Evolutionary conservation across 805 yeast genomes (phyloP), one percentile per base, ranked within the genome.

Genomic region (Candida quercuum): DNA sequence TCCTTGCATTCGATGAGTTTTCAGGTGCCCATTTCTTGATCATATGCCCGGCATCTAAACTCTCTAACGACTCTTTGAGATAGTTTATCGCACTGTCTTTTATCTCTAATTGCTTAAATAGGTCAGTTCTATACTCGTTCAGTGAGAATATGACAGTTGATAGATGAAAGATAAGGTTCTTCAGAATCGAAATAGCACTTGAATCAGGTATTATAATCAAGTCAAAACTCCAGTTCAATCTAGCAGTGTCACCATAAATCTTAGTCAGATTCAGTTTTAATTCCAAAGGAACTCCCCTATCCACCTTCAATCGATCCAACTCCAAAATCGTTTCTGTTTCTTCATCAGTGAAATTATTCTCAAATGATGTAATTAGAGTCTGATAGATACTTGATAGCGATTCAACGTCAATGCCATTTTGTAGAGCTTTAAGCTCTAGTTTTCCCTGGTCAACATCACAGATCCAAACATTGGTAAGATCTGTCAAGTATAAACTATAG

Each of bases 41-140:
- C 1, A 51, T 36, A 20, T 42, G 48, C 13, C 51, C 55, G 2
- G 42, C 45, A 32, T 47, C 42, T 29, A 48, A 17, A 6, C 54
- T 57, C 6, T 47, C 49, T 15, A 62, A 33, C 12, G 49, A 52
- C 18, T 61, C 64, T 19, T 35, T 38, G 2, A 64, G 33, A 34
- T 50, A 60, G 5, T 56, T 43, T 3, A 64, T 51, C 1, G 60
- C 56, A 18, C 48, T 42, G 37, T 64, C 70, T 33, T 62, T 64
- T 5, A 41, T 38, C 4, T 48, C 44, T 15, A 61, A 36, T 13
- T 48, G 39, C 16, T 41, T 41, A 8, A 42, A 26, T 28, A 57
- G 33, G 17, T 45, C 45, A 16, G 38, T 34, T 24, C 39, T 42
- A 34, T 51, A 48, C 17, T 54, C 48, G 33, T 42, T 44, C 22